phyloP scores from a whole-genome alignment of 805 yeast genomes.

The Debaryomyces castellii region DNA sequence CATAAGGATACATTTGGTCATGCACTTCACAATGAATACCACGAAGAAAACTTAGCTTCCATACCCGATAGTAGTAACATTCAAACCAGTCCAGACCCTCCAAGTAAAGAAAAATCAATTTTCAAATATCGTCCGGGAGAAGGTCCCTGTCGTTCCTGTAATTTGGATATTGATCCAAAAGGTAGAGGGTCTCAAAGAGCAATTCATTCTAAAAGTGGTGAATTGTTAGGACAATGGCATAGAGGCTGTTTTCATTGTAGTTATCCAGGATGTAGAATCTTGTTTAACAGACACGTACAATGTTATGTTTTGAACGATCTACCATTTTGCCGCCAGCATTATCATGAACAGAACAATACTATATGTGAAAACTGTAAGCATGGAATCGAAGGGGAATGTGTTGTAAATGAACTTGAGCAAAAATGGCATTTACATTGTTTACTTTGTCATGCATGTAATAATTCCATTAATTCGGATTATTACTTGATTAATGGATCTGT shows the following conservation, averaged over 20 bases:
- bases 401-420: conserved; percentile 69
- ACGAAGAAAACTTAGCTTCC: too few relatives aligned
- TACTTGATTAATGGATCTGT: conserved; percentile 51
- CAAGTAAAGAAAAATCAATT: neutral
- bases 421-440: conserved; percentile 79
- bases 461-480: conserved; percentile 49
- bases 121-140: conserved; percentile 51
- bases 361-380: conserved; percentile 66
- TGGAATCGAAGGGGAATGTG: conserved; percentile 90
- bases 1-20: neutral
- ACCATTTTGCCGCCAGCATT: conserved; percentile 81
- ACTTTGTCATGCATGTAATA: conserved; percentile 60
- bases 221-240: conserved; percentile 92
- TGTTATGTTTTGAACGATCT: conserved; percentile 76
- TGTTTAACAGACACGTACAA: conserved; percentile 58
- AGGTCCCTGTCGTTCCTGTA: conserved; percentile 83
- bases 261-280: conserved; percentile 48
- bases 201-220: conserved; percentile 83
- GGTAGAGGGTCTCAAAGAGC: conserved; percentile 49
- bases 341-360: conserved; percentile 74
- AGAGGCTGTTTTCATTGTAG: conserved; percentile 78
- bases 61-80: too few relatives aligned
- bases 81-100: neutral
- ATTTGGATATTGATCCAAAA: conserved; percentile 43
- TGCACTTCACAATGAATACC: too few relatives aligned